phyloP scores from a whole-genome alignment of 331 rosid genomes.

The Erythrophleum ivorense region DNA sequence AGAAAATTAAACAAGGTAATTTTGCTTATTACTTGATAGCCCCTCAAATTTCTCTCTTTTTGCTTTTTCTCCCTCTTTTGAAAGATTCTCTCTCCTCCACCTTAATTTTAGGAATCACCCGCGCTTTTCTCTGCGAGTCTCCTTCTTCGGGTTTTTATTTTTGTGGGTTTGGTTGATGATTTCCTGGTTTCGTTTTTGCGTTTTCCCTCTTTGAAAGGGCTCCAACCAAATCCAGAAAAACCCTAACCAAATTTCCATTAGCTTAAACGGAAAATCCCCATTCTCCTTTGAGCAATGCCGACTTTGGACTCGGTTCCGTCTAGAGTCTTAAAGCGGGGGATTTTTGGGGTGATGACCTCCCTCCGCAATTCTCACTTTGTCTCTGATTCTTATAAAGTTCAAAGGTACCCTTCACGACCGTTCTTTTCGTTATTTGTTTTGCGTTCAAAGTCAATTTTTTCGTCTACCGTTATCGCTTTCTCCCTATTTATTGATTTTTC shows the following conservation, averaged over 20 bases:
- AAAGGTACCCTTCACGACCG: constrained; percentile 15
- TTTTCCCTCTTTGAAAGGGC: constrained; percentile 40
- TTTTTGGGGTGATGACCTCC: not conserved
- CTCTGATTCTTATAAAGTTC: constrained; percentile 34
- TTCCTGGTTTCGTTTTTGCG: constrained; percentile 10
- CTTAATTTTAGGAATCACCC: constrained; percentile 8
- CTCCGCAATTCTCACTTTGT: constrained; percentile 28
- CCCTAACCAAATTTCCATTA: not conserved
- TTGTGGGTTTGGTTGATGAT: constrained; percentile 5
- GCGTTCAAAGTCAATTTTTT: constrained; percentile 42
- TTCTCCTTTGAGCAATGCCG: constrained; percentile 6
- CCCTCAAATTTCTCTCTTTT: not conserved
- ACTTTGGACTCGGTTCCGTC: constrained; percentile 19
- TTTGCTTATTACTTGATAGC: not conserved
- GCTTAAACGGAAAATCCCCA: not conserved
- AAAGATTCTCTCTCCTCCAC: not conserved
- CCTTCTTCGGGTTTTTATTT: not conserved
- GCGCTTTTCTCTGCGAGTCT: not conserved
- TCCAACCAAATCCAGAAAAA: constrained; percentile 29
- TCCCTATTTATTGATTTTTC: not conserved
- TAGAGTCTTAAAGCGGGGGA: constrained; percentile 1
- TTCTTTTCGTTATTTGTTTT: not conserved
- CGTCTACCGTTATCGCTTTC: constrained; percentile 12
- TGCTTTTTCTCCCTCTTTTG: not conserved
- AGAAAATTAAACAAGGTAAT: constrained; percentile 1